Percentiles rank a stretch among this genome's conserved stretches.
These are phyloP conservation scores for Lentinula novae-zelandiae DNA, from an alignment of 1,284 basidiomycete genomes.

Conservation along the genomic window DNA sequence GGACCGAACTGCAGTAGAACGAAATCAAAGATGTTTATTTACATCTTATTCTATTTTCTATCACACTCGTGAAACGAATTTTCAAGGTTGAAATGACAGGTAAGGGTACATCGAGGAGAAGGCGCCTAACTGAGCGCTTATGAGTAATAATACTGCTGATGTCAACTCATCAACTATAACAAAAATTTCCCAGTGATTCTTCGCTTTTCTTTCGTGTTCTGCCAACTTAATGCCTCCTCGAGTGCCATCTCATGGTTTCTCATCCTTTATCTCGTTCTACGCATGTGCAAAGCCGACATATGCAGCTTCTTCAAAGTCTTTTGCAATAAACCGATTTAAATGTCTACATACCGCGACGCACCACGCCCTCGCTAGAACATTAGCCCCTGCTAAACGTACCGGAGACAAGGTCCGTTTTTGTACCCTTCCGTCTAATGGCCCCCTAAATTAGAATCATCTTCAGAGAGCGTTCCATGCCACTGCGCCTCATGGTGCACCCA, in stretches of 20 bases:
- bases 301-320: constrained; percentile 31
- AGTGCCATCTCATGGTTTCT: constrained; percentile 47
- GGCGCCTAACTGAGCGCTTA: background rate
- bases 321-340: constrained; percentile 34
- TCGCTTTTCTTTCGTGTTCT: background rate
- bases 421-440: constrained; percentile 6
- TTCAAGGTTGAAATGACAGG: background rate
- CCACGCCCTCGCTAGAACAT: constrained; percentile 16
- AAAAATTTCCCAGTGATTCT: background rate
- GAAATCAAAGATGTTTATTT: background rate
- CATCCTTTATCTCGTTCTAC: constrained; percentile 56
- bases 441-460: constrained; percentile 14
- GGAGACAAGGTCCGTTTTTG: constrained; percentile 29
- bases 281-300: constrained; percentile 41
- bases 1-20: constrained; percentile 19
- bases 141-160: background rate
- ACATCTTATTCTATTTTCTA: background rate
- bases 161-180: background rate
- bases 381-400: constrained; percentile 21
- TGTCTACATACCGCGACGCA: constrained; percentile 27
- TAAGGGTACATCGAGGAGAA: background rate
- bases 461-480: constrained; percentile 80
- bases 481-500: constrained; percentile 51
- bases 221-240: constrained; percentile 34
- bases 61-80: background rate